Evolutionary conservation across 306 rosid species (phyloP), one percentile per base, ranked within the genome.

Genomic region (Prunus mume): DNA sequence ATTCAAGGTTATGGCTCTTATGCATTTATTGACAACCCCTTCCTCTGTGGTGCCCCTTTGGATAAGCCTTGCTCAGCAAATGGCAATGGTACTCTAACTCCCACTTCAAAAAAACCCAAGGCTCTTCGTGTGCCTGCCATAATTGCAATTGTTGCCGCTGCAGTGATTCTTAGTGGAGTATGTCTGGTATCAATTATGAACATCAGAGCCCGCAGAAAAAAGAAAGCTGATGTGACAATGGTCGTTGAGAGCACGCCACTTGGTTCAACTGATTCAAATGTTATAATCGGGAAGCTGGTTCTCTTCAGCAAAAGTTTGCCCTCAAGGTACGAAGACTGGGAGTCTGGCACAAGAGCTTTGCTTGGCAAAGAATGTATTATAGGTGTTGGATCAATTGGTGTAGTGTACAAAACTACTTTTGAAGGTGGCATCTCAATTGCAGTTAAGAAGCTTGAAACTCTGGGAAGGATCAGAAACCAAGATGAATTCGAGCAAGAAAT

Each of bases 311-410:
- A 92, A 84, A 92, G 85, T 75, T 87, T 96, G 78, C 99, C 98
- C 11, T 96, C 99, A 4, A 96, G 81, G 84, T 96, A 96, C 63
- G 99, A 96, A 90, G 99, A 96, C 78, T 96, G 99, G 99, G 99
- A 96, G 80, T 92, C 96, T 14, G 98, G 98, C 75, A 96, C 97
- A 63, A 92, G 87, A 85, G 93, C 99, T 50, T 86, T 96, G 92
- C 96, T 88, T 46, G 93, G 91, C 85, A 96, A 96, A 82, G 99
- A 96, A 80, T 88, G 96, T 58, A 43, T 91, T 51, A 92, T 96
- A 34, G 99, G 99, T 46, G 93, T 90, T 7, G 99, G 99, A 74
- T 89, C 97, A 0, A 88, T 96, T 19, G 99, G 99, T 52, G 87
- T 92, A 1, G 98, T 96, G 72, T 96, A 92, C 90, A 87, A 78